phyloP scores from a whole-genome alignment of 225 moss, liverwort and hornwort genomes.

The Physcomitrium patens region DNA sequence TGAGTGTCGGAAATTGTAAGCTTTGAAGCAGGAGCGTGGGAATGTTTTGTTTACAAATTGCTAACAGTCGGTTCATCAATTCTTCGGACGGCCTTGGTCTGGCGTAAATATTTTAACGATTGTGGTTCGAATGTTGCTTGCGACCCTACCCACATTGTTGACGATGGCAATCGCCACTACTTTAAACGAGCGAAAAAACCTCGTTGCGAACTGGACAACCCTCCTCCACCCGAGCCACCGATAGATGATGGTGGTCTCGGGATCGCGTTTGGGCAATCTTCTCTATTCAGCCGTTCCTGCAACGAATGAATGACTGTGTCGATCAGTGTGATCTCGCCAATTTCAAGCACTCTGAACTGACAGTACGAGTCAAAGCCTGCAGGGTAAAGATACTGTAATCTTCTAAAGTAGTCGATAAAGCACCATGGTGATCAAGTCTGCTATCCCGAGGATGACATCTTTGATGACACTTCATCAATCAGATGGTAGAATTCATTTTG shows the following conservation, averaged over 20 bases:
- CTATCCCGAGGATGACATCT: too few species aligned
- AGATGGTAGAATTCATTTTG: too few species aligned
- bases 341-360: background rate
- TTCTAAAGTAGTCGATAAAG: too few species aligned
- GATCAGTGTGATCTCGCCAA: slow-evolving; percentile 12
- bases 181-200: slow-evolving; percentile 59
- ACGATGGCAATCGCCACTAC: slow-evolving; percentile 55
- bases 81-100: slow-evolving; percentile 58
- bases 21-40: slow-evolving; percentile 12
- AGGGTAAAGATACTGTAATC: too few species aligned
- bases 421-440: too few species aligned
- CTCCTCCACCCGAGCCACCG: slow-evolving; percentile 49
- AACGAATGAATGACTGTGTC: slow-evolving; percentile 8
- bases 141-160: slow-evolving; percentile 57
- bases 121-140: slow-evolving; percentile 57
- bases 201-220: slow-evolving; percentile 61
- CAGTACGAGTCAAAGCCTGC: too few species aligned
- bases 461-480: too few species aligned
- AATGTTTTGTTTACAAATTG: background rate
- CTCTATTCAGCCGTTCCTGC: slow-evolving; percentile 51
- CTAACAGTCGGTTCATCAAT: slow-evolving; percentile 34
- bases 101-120: slow-evolving; percentile 57
- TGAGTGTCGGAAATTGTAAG: slow-evolving; percentile 9
- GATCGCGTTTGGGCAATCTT: slow-evolving; percentile 53
- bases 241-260: slow-evolving; percentile 58